These are phyloP conservation scores for Umbelopsis sp. DNA, from an alignment of 192 early-diverging fungal genomes.

Conservation along the genomic window DNA sequence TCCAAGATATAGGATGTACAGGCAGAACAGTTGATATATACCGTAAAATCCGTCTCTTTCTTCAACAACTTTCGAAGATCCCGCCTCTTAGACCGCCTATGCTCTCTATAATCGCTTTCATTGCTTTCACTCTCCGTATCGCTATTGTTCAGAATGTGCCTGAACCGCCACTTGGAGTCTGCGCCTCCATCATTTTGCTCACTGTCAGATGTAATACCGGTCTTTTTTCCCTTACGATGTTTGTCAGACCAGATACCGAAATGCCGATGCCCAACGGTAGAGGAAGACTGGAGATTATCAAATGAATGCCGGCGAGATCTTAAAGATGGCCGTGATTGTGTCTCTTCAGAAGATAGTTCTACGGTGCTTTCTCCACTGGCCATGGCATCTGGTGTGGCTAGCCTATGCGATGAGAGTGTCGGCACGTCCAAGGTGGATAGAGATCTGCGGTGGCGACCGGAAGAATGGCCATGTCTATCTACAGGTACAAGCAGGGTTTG, in stretches of 20 bases:
- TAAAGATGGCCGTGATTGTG: not conserved
- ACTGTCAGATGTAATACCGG: not conserved
- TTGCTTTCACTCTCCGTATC: conserved; percentile 7
- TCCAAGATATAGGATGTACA: not conserved
- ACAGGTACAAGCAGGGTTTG: not conserved
- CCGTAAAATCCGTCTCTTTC: conserved; percentile 5
- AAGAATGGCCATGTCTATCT: not conserved
- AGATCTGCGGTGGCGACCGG: not conserved
- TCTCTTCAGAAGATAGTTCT: not conserved
- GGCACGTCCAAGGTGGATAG: not conserved
- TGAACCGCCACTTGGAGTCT: not conserved
- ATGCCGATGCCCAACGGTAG: not conserved
- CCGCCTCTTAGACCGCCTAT: not conserved
- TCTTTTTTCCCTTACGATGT: not conserved
- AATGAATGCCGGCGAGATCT: conserved; percentile 14
- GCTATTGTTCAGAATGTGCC: not conserved
- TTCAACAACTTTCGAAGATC: conserved; percentile 4
- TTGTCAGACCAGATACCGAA: not conserved
- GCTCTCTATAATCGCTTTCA: not conserved
- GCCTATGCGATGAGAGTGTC: not conserved
- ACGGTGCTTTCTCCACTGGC: not conserved
- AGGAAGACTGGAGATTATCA: conserved; percentile 5
- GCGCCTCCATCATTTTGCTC: not conserved
- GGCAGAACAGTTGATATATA: not conserved
- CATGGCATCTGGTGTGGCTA: not conserved